A percentile compares a stretch with the other conserved stretches of the same genome.
These are phyloP conservation scores for Phoma sp. DNA, from an alignment of 2,329 filamentous ascomycete species.

Conservation along the genomic window DNA sequence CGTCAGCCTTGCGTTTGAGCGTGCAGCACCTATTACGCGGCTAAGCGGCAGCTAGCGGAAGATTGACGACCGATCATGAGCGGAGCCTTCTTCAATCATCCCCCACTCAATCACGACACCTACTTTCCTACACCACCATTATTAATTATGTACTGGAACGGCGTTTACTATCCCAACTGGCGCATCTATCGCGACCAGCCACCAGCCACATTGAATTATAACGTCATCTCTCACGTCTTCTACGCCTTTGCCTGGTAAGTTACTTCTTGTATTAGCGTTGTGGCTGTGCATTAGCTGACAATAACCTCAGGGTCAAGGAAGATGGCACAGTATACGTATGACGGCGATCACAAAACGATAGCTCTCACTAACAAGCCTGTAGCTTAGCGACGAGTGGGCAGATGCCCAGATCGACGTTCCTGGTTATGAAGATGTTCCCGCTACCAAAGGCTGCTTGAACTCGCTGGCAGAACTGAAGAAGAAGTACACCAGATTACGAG, in stretches of 20 bases:
- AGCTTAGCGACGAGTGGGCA: slow-evolving; percentile 82
- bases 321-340: slow-evolving; percentile 79
- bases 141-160: slow-evolving; percentile 63
- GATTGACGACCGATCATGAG: slow-evolving; percentile 37
- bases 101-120: slow-evolving; percentile 32
- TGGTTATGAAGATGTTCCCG: slow-evolving; percentile 54
- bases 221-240: slow-evolving; percentile 80
- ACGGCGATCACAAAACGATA: slow-evolving; percentile 46
- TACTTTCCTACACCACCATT: slow-evolving; percentile 37
- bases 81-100: slow-evolving; percentile 33
- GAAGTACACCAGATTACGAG: slow-evolving; percentile 71
- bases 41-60: slow-evolving; percentile 36
- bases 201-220: slow-evolving; percentile 75
- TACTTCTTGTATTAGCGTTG: slow-evolving; percentile 5
- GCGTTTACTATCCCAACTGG: slow-evolving; percentile 84
- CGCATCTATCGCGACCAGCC: slow-evolving; percentile 75
- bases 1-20: slow-evolving; percentile 29
- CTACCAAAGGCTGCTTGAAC: slow-evolving; percentile 63
- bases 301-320: slow-evolving; percentile 62
- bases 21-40: slow-evolving; percentile 39
- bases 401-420: slow-evolving; percentile 76
- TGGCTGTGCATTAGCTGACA: slow-evolving; percentile 28
- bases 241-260: slow-evolving; percentile 75
- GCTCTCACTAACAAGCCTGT: slow-evolving; percentile 18
- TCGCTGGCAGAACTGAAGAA: slow-evolving; percentile 76